Conservation (phyloP, 805 yeast genomes). For the Candida odintsovae region DNA sequence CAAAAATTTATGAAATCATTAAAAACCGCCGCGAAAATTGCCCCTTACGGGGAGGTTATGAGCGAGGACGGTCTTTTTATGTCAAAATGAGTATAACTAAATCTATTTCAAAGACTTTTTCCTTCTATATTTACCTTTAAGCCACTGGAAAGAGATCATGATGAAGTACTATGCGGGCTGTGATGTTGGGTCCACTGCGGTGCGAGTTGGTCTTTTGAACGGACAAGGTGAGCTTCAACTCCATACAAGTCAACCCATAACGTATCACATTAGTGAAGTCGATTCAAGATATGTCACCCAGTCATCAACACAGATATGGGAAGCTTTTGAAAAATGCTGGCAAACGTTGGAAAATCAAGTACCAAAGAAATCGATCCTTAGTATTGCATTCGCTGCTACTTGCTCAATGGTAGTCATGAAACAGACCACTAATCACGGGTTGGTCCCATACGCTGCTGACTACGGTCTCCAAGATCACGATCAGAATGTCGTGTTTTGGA, state of each 20-base stretch:
- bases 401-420: constrained; percentile 50
- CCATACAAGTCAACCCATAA: constrained; percentile 14
- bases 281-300: constrained; percentile 32
- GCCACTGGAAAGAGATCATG: background rate
- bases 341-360: constrained; percentile 4
- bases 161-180: constrained; percentile 28
- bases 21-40: background rate
- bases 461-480: constrained; percentile 16
- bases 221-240: constrained; percentile 14
- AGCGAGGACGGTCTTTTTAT: background rate
- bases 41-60: background rate
- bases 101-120: no score
- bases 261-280: constrained; percentile 17
- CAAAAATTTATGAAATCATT: background rate
- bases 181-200: constrained; percentile 48
- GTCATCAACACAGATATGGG: constrained; percentile 33
- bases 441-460: constrained; percentile 30
- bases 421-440: constrained; percentile 2
- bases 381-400: constrained; percentile 46
- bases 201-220: constrained; percentile 32
- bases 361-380: constrained; percentile 7
- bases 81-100: no score
- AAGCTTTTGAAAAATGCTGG: constrained; percentile 25
- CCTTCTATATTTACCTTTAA: no score
- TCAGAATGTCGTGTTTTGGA: constrained; percentile 51